phyloP scores from a whole-genome alignment of 495 filamentous ascomycete species.

The Penicillium riverlandense region DNA sequence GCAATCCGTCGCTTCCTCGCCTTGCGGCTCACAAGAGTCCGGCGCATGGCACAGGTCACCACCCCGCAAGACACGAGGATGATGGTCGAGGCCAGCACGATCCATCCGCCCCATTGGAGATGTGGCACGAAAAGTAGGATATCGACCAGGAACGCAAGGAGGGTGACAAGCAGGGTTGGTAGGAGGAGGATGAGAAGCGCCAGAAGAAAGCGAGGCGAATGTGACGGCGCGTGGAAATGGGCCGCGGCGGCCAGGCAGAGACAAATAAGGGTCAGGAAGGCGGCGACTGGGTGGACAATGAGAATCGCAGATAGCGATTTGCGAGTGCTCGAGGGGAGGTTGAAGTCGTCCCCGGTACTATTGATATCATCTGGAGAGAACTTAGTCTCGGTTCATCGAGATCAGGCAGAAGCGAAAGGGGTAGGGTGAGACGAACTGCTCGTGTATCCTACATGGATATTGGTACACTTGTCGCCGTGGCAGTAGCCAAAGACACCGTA shows the following conservation, averaged over 20 bases:
- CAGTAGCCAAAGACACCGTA: constrained; percentile 97
- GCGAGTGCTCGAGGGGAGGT: constrained; percentile 65
- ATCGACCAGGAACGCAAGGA: constrained; percentile 88
- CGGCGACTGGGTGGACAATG: constrained; percentile 87
- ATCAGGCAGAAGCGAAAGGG: constrained; percentile 9
- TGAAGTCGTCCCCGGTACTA: constrained; percentile 51
- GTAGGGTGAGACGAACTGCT: constrained; percentile 53
- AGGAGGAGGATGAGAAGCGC: constrained; percentile 77
- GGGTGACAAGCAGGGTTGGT: constrained; percentile 73
- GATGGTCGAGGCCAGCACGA: constrained; percentile 87
- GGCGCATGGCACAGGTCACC: constrained; percentile 93
- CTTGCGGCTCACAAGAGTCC: constrained; percentile 86
- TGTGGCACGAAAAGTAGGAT: constrained; percentile 96
- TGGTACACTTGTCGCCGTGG: constrained; percentile 53
- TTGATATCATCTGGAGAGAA: constrained; percentile 31
- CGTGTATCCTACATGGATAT: constrained; percentile 78
- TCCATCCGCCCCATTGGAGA: constrained; percentile 87
- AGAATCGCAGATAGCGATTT: constrained; percentile 85
- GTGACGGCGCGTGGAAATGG: constrained; percentile 85
- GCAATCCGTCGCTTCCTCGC: constrained; percentile 85
- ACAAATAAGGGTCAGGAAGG: constrained; percentile 77
- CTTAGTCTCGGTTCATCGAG: constrained; percentile 3
- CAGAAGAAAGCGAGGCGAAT: constrained; percentile 84
- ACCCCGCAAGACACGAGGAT: constrained; percentile 76
- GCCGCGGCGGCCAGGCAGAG: constrained; percentile 70